Evolutionary conservation across 768 basidiomycete genomes (phyloP), one percentile per base, ranked within the genome.

Genomic region (Amanita jacksonii): DNA sequence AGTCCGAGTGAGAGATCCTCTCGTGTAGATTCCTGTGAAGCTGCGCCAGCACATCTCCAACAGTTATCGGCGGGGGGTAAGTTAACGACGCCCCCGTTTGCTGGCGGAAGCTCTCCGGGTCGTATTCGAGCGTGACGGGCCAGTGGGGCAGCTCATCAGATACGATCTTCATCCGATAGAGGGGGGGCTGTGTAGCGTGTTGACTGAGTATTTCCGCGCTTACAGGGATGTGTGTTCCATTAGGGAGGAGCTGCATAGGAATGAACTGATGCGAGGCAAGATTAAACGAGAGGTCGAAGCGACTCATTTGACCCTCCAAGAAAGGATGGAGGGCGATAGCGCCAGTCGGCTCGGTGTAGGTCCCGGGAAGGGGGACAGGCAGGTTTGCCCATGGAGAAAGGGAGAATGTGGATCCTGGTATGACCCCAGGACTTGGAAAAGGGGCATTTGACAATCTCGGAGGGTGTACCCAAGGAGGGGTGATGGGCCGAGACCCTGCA

Each of bases 1-100:
- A 51, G 31, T 51, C 50, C 4, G 3, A 1, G n/a, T 51, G 50
- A 5, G 47, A 28, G 19, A 51, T 51, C 15, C 38, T 6, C 28
- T 36, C 30, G 1, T 51, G 50, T 25, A 51, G 28, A 8, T 6
- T 30, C 38, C 23, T 19, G 31, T 51, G 50, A 19, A 51, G 31
- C 7, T 37, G 33, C 13, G 42, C 10, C n/a, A 51, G 28, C 18
- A 51, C 45, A 25, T 51, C 47, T 6, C 46, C 42, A 8, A 51
- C 10, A 2, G 41, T 41, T 37, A 51, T 48, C 18, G 49, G 49
- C 8, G 49, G 49, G 4, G 49, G 38, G 22, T 34, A 34, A 18
- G 31, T 3, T 0, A 45, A 20, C 37, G 24, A 20, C 37, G 20
- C n/a, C 3, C 44, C 44, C 35, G 44, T 45, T 24, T 45, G 44